Base-by-base conservation (phyloP, 2,329 filamentous ascomycete species). In the Aureobasidium leucospermi region DNA sequence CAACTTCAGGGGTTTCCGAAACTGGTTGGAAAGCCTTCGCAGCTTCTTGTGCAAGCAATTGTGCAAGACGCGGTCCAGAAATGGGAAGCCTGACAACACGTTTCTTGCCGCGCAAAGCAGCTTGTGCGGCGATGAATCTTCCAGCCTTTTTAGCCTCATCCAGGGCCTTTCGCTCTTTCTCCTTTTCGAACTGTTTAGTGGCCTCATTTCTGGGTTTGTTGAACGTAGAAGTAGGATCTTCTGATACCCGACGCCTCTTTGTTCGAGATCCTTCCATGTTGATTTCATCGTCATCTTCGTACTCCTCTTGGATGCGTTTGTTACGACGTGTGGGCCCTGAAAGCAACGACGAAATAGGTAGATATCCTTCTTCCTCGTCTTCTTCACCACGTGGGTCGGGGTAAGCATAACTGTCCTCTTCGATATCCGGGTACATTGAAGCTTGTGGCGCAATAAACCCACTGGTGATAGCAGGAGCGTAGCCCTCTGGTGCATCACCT, bases 141-240 rank as follows among this genome's bases (percentile, higher is more conserved):
- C 77, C 76, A 29, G 77, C 72, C 11, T 72, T 73, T 61, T 71
- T 71, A 1, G 71, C 67, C 69, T 75, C 67, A 64, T 77, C 69
- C 2, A 73, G 64, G 1, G 71, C 69, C 49, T 71, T 72, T 7
- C 68, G 66, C 63, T 79, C 73, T 47, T 78, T 73, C 63, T 78
- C 74, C 56, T 75, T 75, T 61, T 77, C 74, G 60, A 77, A 80
- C 59, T 80, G 74, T 48, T 75, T 71, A 9, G 76, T 76, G 9
- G 76, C 74, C 29, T 73, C 72, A 45, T 70, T 78, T 65, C 75
- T 77, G 63, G 71, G 65, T 29, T 45, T 52, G 39, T 36, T 43
- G 6, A 45, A 4, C 6, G 28, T 9, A 34, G 16, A 36, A 28
- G 57, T n/a, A 13, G 57, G 57, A 23, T 66, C 68, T 29, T 62